Conservation (phyloP, 2,329 filamentous ascomycete genomes). For the Beauveria sp. region DNA sequence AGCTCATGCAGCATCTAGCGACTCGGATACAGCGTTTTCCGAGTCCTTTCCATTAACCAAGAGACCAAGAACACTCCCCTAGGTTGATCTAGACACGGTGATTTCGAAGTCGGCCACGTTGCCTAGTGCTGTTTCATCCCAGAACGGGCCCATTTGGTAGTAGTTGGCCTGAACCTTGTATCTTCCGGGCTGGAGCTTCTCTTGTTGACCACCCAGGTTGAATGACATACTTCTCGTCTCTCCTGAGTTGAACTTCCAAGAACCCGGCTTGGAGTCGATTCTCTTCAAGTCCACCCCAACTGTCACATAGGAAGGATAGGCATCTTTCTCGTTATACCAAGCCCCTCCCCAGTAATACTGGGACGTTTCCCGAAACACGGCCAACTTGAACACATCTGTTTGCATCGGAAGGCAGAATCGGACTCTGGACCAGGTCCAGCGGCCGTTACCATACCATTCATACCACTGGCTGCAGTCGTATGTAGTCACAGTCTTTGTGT, state of each 20-base stretch:
- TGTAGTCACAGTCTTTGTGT: background rate
- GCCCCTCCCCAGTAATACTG: background rate
- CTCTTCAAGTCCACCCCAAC: background rate
- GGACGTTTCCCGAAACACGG: background rate
- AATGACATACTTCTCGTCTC: background rate
- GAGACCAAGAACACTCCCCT: background rate
- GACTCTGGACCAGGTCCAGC: background rate
- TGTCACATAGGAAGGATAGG: background rate
- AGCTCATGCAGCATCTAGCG: background rate
- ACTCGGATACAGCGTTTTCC: background rate
- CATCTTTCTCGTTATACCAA: background rate
- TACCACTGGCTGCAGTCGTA: background rate
- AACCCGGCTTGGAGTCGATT: background rate
- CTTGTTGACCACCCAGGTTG: background rate
- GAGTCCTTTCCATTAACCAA: background rate
- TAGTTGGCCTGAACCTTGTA: background rate
- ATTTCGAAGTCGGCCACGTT: background rate
- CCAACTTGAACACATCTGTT: background rate
- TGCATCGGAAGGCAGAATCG: background rate
- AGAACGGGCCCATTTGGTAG: background rate
- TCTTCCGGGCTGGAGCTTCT: background rate
- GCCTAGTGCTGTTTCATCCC: background rate
- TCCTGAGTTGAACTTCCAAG: background rate
- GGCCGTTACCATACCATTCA: background rate
- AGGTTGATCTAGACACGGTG: background rate